Percentiles rank a stretch among this genome's conserved stretches.
Conservation (phyloP, 2,329 filamentous ascomycete genomes). For the Trichoderma polysporum region DNA sequence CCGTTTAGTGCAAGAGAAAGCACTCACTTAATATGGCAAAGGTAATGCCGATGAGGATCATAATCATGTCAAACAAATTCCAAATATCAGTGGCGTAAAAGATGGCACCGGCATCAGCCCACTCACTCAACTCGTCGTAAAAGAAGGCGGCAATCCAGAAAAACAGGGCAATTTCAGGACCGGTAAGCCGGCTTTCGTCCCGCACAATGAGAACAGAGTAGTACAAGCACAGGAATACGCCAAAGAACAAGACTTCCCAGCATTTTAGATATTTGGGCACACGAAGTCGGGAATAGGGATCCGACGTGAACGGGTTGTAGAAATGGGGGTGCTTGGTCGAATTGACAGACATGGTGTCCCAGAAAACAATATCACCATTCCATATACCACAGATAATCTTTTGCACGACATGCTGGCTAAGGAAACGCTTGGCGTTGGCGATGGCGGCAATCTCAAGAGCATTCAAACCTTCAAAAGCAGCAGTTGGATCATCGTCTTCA, state of each 20-base stretch:
- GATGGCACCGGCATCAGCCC: conserved; percentile 79
- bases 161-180: conserved; percentile 71
- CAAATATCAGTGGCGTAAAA: conserved; percentile 85
- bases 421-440: conserved; percentile 78
- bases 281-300: conserved; percentile 71
- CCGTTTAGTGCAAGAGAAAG: neutral
- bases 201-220: conserved; percentile 81
- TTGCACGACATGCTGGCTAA: conserved; percentile 77
- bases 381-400: conserved; percentile 82
- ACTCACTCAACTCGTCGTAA: conserved; percentile 84
- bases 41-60: conserved; percentile 68
- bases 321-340: conserved; percentile 73
- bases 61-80: conserved; percentile 72
- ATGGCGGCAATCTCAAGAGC: conserved; percentile 84
- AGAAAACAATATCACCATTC: conserved; percentile 84
- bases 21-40: conserved; percentile 72
- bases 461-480: conserved; percentile 75
- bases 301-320: conserved; percentile 66
- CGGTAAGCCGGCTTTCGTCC: conserved; percentile 63
- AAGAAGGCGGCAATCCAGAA: conserved; percentile 85
- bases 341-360: conserved; percentile 72
- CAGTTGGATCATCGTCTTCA: conserved; percentile 61
- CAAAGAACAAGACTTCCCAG: conserved; percentile 81
- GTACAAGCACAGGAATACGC: conserved; percentile 73
- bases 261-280: conserved; percentile 83